These are phyloP conservation scores for Scutellaria barbata DNA, from an alignment of 257 asterid species.

Conservation along the genomic window DNA sequence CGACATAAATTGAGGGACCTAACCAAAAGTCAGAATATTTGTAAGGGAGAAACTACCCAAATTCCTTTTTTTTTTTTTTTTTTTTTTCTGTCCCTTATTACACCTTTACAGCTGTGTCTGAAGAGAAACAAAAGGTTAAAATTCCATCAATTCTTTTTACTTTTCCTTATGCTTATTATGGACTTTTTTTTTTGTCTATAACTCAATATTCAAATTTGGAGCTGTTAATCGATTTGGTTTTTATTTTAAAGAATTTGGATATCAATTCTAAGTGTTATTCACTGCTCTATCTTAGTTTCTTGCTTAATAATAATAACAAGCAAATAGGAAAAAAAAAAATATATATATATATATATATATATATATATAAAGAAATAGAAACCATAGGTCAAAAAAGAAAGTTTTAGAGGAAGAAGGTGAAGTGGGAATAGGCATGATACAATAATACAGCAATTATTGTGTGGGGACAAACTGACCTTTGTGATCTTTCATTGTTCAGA, in stretches of 20 bases:
- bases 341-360: too few relatives aligned
- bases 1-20: conserved; percentile 43
- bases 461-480: conserved; percentile 45
- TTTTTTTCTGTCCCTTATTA: conserved; percentile 35
- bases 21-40: conserved; percentile 41
- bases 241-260: too few relatives aligned
- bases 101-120: conserved; percentile 67
- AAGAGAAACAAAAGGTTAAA: conserved; percentile 30
- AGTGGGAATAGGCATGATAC: conserved; percentile 30
- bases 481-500: conserved; percentile 31
- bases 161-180: conserved; percentile 32
- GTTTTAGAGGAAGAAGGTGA: conserved; percentile 31
- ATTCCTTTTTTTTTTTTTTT: background rate
- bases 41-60: conserved; percentile 12
- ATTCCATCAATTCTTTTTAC: conserved; percentile 23
- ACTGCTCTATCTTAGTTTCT: too few relatives aligned
- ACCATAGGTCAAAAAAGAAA: conserved; percentile 35
- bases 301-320: conserved; percentile 28
- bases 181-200: too few relatives aligned
- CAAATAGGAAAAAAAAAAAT: background rate
- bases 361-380: background rate
- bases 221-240: too few relatives aligned
- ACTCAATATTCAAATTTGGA: too few relatives aligned
- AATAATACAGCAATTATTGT: conserved; percentile 53
- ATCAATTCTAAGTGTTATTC: too few relatives aligned